These are phyloP conservation scores for Venturiaceae sp. DNA, from an alignment of 2,329 filamentous ascomycete species.

Conservation along the genomic window DNA sequence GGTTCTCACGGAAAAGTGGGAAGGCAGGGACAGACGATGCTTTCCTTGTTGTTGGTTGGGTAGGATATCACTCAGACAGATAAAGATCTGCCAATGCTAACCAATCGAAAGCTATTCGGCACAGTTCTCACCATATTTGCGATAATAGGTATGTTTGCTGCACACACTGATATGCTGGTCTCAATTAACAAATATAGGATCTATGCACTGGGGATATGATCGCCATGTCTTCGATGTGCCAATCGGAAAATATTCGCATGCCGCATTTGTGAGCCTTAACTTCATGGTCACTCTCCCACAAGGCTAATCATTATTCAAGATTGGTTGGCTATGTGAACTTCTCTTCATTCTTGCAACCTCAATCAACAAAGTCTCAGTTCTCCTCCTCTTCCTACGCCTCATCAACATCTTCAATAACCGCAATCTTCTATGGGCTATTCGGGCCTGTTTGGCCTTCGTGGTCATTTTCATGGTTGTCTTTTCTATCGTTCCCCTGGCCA, in stretches of 20 bases:
- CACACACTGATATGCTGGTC: not conserved
- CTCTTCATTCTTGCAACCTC: conserved; percentile 21
- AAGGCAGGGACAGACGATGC: not conserved
- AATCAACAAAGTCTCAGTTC: conserved; percentile 25
- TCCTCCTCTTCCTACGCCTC: conserved; percentile 26
- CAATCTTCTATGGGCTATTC: conserved; percentile 18
- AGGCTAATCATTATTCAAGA: conserved; percentile 6
- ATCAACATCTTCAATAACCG: conserved; percentile 17
- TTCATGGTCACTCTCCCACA: not conserved
- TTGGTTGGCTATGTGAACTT: conserved; percentile 23
- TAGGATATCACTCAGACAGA: not conserved
- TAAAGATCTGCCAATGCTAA: not conserved
- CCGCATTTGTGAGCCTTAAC: conserved; percentile 12
- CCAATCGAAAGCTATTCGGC: not conserved
- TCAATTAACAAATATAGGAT: conserved; percentile 7
- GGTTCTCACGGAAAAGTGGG: not conserved
- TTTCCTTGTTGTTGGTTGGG: conserved; percentile 3
- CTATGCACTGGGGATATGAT: conserved; percentile 18
- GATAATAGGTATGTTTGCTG: not conserved
- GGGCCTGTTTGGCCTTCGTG: conserved; percentile 21
- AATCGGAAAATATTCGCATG: conserved; percentile 5
- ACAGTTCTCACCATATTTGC: not conserved
- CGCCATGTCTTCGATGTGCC: conserved; percentile 26
- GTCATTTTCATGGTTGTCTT: conserved; percentile 8
- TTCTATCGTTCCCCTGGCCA: conserved; percentile 14